Conservation (phyloP, 306 rosid genomes). For the Sphenostylis stenocarpa region DNA sequence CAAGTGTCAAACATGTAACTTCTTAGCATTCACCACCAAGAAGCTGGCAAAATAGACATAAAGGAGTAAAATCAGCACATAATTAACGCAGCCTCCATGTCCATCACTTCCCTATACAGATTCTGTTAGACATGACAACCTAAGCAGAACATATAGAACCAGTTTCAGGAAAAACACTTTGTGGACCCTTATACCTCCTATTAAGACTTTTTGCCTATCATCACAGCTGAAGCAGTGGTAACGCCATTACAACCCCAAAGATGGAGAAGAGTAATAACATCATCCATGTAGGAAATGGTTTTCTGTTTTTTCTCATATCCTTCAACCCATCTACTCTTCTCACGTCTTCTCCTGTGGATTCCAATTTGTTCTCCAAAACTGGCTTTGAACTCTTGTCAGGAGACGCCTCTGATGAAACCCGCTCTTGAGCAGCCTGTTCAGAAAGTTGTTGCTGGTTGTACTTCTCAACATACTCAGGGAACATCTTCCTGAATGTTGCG, state of each 20-base stretch:
- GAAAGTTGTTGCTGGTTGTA: slow-evolving; percentile 67
- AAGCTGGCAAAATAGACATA: slow-evolving; percentile 48
- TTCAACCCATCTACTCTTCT: slow-evolving; percentile 46
- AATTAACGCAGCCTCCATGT: slow-evolving; percentile 44
- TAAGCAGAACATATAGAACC: slow-evolving; percentile 41
- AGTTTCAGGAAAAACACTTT: slow-evolving; percentile 39
- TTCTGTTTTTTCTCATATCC: slow-evolving; percentile 49
- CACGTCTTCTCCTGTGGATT: slow-evolving; percentile 48
- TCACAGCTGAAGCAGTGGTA: slow-evolving; percentile 92
- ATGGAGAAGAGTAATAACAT: slow-evolving; percentile 80
- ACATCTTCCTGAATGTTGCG: slow-evolving; percentile 79
- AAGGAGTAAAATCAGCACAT: slow-evolving; percentile 43
- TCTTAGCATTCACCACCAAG: slow-evolving; percentile 40
- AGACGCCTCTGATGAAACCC: slow-evolving; percentile 36
- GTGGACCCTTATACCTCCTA: slow-evolving; percentile 27
- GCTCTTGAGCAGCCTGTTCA: slow-evolving; percentile 57
- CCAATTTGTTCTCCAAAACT: slow-evolving; percentile 39
- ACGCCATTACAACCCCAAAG: slow-evolving; percentile 90
- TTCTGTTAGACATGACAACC: slow-evolving; percentile 52
- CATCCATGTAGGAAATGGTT: slow-evolving; percentile 88
- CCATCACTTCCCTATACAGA: slow-evolving; percentile 53
- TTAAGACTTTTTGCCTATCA: slow-evolving; percentile 14
- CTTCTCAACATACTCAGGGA: slow-evolving; percentile 91
- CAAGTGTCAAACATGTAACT: slow-evolving; percentile 33
- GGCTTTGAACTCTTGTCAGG: slow-evolving; percentile 47